A percentile compares a stretch with the other conserved stretches of the same genome.
Conservation (phyloP, 108 stramenopile genomes). For the Parietichytrium sp. region DNA sequence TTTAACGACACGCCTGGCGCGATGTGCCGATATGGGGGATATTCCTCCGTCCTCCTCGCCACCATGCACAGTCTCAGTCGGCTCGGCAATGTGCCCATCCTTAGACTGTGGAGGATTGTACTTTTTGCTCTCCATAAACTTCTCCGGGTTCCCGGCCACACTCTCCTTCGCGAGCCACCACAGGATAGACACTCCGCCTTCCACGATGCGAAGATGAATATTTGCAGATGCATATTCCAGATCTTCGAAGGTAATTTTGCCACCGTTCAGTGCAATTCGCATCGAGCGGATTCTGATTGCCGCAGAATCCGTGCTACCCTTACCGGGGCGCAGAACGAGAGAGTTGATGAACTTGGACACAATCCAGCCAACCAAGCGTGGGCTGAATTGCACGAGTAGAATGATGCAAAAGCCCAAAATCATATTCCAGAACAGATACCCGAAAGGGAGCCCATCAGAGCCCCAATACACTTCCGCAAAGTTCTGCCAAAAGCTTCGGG, state of each 20-base stretch:
- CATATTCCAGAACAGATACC: slow-evolving; percentile 23
- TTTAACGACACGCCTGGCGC: too few relatives aligned
- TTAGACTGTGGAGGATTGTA: too few relatives aligned
- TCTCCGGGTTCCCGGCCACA: too few relatives aligned
- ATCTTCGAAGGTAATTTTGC: slow-evolving; percentile 20
- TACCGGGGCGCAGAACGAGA: background rate
- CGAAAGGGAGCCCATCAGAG: background rate
- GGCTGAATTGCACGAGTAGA: slow-evolving; percentile 4
- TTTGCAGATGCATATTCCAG: slow-evolving; percentile 39
- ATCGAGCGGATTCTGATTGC: background rate
- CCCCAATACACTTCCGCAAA: slow-evolving; percentile 14
- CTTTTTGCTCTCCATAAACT: too few relatives aligned
- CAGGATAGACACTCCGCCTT: background rate
- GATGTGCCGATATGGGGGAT: too few relatives aligned
- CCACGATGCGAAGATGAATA: slow-evolving; percentile 27
- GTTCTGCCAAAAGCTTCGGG: slow-evolving; percentile 19
- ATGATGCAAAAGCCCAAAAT: background rate
- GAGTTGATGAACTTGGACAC: background rate
- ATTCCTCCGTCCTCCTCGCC: too few relatives aligned
- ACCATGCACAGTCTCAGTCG: too few relatives aligned
- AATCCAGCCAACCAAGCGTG: background rate
- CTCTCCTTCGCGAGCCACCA: slow-evolving; percentile 24
- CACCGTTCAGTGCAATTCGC: background rate
- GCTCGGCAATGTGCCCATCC: too few relatives aligned
- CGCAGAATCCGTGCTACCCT: background rate